phyloP scores from a whole-genome alignment of 305 asterid genomes.

The Fraxinus floribunda region DNA sequence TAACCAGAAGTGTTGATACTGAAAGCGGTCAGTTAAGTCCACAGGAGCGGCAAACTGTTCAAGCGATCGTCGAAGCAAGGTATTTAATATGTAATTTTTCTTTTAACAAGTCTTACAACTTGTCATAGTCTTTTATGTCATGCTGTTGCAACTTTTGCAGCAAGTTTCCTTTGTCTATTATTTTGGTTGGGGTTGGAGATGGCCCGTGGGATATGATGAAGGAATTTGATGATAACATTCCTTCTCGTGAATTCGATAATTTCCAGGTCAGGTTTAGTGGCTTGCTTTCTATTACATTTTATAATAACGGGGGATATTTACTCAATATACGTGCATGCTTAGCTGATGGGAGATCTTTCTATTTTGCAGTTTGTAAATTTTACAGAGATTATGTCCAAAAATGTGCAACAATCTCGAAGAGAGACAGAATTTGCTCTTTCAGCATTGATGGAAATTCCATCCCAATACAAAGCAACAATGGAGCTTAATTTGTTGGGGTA shows the following conservation, averaged over 20 bases:
- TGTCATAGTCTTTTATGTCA: background rate
- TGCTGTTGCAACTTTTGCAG: constrained; percentile 34
- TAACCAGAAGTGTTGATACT: constrained; percentile 93
- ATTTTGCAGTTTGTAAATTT: constrained; percentile 81
- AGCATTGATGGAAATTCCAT: constrained; percentile 89
- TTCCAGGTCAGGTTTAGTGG: constrained; percentile 61
- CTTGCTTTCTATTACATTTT: constrained; percentile 14
- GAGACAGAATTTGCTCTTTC: constrained; percentile 95
- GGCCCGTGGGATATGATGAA: constrained; percentile 99
- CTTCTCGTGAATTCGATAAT: constrained; percentile 90
- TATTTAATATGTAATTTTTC: constrained; percentile 22
- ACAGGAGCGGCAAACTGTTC: constrained; percentile 85
- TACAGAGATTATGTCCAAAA: constrained; percentile 86
- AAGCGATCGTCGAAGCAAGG: constrained; percentile 94
- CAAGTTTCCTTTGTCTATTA: constrained; percentile 83
- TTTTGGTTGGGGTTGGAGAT: constrained; percentile 97
- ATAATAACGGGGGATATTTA: background rate
- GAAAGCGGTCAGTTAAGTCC: constrained; percentile 75
- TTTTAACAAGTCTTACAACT: background rate
- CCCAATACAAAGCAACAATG: constrained; percentile 94
- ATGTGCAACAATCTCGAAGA: constrained; percentile 57
- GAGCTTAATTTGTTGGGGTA: constrained; percentile 90
- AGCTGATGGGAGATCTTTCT: constrained; percentile 10
- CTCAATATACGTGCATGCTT: background rate
- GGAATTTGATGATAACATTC: constrained; percentile 96